Conservation (phyloP, 2,329 filamentous ascomycete species). For the Phaeosphaeria sp. region DNA sequence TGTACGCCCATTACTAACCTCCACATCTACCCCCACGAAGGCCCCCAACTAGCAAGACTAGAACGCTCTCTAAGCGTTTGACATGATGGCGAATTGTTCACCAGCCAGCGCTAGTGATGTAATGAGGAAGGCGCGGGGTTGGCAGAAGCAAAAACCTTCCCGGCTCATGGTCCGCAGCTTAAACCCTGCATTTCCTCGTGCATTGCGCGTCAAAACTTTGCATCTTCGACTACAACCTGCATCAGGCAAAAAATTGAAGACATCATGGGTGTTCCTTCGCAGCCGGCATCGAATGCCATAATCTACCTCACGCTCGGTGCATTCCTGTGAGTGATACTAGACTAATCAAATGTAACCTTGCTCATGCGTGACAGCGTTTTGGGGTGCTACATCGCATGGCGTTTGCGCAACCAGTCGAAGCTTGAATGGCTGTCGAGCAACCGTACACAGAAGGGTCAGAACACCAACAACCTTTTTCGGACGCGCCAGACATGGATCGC, state of each 20-base stretch:
- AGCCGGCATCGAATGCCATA: conserved; percentile 79
- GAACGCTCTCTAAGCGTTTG: conserved; percentile 22
- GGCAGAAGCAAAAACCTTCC: conserved; percentile 30
- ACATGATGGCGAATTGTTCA: conserved; percentile 25
- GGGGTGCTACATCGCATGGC: conserved; percentile 66
- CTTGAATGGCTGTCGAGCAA: conserved; percentile 77
- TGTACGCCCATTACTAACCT: background rate
- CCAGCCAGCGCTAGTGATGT: conserved; percentile 29
- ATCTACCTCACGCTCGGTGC: conserved; percentile 80
- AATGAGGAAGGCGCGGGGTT: conserved; percentile 29
- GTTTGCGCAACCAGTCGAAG: conserved; percentile 68
- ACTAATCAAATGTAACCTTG: conserved; percentile 2
- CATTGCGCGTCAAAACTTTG: conserved; percentile 5
- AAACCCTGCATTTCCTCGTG: conserved; percentile 27
- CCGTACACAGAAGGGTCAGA: conserved; percentile 79
- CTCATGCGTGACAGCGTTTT: conserved; percentile 59
- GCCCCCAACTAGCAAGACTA: conserved; percentile 3
- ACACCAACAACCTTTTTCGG: conserved; percentile 10
- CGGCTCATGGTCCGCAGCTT: conserved; percentile 13
- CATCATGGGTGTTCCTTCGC: conserved; percentile 76
- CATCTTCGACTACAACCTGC: conserved; percentile 5
- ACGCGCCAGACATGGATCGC: background rate
- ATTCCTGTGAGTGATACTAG: conserved; percentile 68
- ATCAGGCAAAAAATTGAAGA: conserved; percentile 1
- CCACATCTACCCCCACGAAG: conserved; percentile 6